Evolutionary conservation across 2,329 filamentous ascomycete species (phyloP).

Genomic region (Fusarium udum): DNA sequence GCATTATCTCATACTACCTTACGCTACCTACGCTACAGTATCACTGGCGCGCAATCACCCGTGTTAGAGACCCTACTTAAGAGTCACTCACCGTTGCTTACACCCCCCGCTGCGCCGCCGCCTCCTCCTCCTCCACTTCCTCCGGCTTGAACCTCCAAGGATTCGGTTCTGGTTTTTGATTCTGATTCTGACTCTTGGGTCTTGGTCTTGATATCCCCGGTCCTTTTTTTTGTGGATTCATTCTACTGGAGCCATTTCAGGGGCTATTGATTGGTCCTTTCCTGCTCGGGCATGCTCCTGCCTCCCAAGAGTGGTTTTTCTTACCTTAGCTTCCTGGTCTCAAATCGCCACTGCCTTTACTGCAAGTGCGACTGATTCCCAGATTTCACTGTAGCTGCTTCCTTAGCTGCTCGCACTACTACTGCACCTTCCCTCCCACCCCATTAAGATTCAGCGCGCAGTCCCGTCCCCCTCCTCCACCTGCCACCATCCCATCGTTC

Average conservation of each 20-base stretch:
- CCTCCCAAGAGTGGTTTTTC: conserved; percentile 28
- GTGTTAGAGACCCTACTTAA: conserved; percentile 16
- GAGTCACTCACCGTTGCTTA: conserved; percentile 33
- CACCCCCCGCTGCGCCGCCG: conserved; percentile 35
- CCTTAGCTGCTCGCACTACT: conserved; percentile 28
- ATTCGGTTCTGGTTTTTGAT: conserved; percentile 9
- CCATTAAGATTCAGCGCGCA: conserved; percentile 36
- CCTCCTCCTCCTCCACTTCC: conserved; percentile 23
- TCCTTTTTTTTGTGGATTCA: conserved; percentile 18
- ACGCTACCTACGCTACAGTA: conserved; percentile 6
- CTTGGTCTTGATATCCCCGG: conserved; percentile 27
- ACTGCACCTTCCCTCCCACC: conserved; percentile 40
- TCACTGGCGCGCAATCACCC: conserved; percentile 32
- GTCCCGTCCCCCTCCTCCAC: conserved; percentile 42
- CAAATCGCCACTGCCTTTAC: conserved; percentile 33
- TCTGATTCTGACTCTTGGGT: conserved; percentile 6
- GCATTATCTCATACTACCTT: conserved; percentile 37
- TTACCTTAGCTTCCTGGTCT: conserved; percentile 26
- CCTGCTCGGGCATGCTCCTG: conserved; percentile 17
- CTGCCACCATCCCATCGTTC: conserved; percentile 30
- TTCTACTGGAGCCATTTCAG: conserved; percentile 23
- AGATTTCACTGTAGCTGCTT: conserved; percentile 17
- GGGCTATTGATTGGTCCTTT: conserved; percentile 25
- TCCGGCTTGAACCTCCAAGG: conserved; percentile 19
- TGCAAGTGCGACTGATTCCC: conserved; percentile 32